Evolutionary conservation across 1,139 yeast species (phyloP).

Genomic region (Geotrichum bryndzae): DNA sequence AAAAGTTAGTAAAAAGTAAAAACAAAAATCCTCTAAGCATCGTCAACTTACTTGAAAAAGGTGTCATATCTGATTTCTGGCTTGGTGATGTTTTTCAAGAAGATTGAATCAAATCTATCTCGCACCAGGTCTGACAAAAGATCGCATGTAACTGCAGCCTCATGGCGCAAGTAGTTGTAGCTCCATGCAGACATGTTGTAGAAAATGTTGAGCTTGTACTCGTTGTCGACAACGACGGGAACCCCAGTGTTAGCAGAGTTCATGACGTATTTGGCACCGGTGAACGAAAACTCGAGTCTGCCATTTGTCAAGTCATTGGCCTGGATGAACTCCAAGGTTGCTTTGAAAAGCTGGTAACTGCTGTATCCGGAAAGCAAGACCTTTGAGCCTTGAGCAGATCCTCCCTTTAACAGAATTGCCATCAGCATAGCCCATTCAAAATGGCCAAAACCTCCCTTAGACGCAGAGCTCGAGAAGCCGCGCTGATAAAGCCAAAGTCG

Average conservation of each 20-base stretch:
- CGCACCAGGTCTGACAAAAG: slow-evolving; percentile 71
- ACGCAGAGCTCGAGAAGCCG: slow-evolving; percentile 55
- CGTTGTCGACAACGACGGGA: slow-evolving; percentile 54
- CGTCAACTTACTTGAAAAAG: slow-evolving; percentile 34
- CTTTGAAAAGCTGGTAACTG: slow-evolving; percentile 87
- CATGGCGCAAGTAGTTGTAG: slow-evolving; percentile 53
- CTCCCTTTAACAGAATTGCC: slow-evolving; percentile 80
- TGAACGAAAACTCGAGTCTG: slow-evolving; percentile 19
- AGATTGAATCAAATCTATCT: slow-evolving; percentile 83
- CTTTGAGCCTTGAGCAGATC: slow-evolving; percentile 69
- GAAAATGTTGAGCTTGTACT: slow-evolving; percentile 65
- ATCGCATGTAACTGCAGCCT: slow-evolving; percentile 62
- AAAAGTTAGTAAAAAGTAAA: not conserved
- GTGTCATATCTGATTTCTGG: slow-evolving; percentile 63
- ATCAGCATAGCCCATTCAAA: slow-evolving; percentile 80
- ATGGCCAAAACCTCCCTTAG: slow-evolving; percentile 77
- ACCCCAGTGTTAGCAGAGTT: slow-evolving; percentile 10
- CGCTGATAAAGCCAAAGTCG: slow-evolving; percentile 86
- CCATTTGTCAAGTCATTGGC: slow-evolving; percentile 57
- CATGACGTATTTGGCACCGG: slow-evolving; percentile 18
- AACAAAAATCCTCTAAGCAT: not conserved
- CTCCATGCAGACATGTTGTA: slow-evolving; percentile 77
- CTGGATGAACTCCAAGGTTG: slow-evolving; percentile 74
- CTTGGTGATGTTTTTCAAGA: slow-evolving; percentile 54
- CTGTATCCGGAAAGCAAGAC: slow-evolving; percentile 82